These are phyloP conservation scores for Forsythia suspensa DNA, from an alignment of 257 asterid species.

Conservation along the genomic window DNA sequence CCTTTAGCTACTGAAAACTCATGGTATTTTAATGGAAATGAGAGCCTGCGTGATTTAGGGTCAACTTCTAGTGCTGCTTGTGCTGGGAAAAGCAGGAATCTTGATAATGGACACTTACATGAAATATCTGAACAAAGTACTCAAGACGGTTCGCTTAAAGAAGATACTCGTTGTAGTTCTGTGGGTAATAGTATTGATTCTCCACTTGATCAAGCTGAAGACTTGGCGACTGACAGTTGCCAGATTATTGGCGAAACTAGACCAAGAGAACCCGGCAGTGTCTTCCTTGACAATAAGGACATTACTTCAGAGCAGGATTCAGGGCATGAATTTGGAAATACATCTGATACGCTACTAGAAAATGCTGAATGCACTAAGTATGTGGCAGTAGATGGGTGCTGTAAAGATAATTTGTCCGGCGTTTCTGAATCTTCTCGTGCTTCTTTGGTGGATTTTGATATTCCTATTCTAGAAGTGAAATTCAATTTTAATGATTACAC, in stretches of 20 bases:
- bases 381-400: conserved; percentile 23
- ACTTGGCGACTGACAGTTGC: conserved; percentile 12
- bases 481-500: conserved; percentile 39
- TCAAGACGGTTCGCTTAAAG: conserved; percentile 24
- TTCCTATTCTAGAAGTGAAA: conserved; percentile 71
- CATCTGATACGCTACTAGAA: conserved; percentile 20
- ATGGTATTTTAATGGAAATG: conserved; percentile 16
- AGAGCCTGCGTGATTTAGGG: conserved; percentile 16
- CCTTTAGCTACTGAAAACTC: conserved; percentile 19
- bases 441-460: conserved; percentile 45
- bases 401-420: conserved; percentile 13
- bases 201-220: conserved; percentile 30
- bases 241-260: conserved; percentile 18
- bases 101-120: conserved; percentile 17
- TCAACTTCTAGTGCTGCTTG: conserved; percentile 20
- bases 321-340: conserved; percentile 17
- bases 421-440: conserved; percentile 28
- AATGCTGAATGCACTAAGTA: conserved; percentile 8
- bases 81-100: conserved; percentile 10
- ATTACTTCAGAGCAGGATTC: conserved; percentile 17
- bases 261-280: conserved; percentile 25
- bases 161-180: conserved; percentile 18
- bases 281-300: conserved; percentile 17
- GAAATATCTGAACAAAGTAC: conserved; percentile 26
- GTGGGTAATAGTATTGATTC: conserved; percentile 23